These are phyloP conservation scores for Neurospora sp. DNA, from an alignment of 2,329 filamentous ascomycete species.

Conservation along the genomic window DNA sequence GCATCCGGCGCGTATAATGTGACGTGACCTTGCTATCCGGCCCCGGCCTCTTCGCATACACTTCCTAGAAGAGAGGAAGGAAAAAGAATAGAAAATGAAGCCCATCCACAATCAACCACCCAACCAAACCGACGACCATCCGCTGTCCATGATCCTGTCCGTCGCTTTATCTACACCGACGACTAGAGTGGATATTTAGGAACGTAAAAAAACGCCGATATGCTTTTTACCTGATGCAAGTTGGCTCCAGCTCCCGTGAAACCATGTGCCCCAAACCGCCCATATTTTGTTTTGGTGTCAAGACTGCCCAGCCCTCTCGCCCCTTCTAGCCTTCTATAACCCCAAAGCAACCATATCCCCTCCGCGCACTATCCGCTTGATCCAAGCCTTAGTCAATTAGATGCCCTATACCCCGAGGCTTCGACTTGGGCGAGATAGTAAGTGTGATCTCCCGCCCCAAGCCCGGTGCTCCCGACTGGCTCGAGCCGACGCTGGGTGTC, in stretches of 20 bases:
- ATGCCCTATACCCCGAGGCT: conserved; percentile 31
- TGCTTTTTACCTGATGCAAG: neutral
- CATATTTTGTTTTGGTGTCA: neutral
- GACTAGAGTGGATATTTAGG: neutral
- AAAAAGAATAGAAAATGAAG: neutral
- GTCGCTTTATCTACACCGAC: neutral
- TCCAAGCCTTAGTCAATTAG: conserved; percentile 23
- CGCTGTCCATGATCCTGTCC: neutral
- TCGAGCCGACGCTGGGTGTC: conserved; percentile 1
- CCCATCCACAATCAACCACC: neutral
- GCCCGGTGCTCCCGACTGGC: conserved; percentile 2
- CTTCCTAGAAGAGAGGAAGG: neutral
- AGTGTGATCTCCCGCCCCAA: conserved; percentile 9
- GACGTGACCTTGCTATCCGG: neutral
- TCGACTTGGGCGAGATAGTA: conserved; percentile 34
- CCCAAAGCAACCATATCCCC: neutral
- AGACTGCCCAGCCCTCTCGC: neutral
- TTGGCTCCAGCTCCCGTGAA: neutral
- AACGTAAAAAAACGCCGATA: neutral
- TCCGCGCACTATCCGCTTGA: neutral
- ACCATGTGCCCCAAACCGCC: neutral
- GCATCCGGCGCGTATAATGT: neutral
- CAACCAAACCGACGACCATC: neutral
- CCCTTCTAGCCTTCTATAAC: neutral
- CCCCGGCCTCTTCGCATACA: neutral